Evolutionary conservation across 139 green algal genomes (phyloP).

Genomic region (Closterium sp.): DNA sequence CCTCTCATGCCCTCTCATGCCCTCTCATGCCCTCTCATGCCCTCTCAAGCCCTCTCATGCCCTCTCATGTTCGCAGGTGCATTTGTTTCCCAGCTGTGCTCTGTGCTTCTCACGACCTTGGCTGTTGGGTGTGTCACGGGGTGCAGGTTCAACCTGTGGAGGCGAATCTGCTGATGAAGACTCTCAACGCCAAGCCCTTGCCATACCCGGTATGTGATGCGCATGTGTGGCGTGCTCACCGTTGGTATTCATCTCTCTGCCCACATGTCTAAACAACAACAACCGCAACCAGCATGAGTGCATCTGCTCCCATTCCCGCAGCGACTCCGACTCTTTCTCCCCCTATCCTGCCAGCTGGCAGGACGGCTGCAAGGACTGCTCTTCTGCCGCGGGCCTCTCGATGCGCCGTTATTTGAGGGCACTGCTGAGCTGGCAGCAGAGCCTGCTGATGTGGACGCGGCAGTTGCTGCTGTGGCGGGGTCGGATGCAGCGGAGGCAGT

Average conservation of each 20-base stretch:
- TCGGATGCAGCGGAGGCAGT: constrained; percentile 66
- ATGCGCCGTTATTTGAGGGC: constrained; percentile 56
- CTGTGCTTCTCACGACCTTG: background rate
- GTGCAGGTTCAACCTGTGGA: constrained; percentile 67
- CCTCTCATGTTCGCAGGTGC: too few species aligned
- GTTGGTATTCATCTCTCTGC: background rate
- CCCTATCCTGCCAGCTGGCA: constrained; percentile 51
- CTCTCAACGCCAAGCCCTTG: constrained; percentile 34
- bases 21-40: too few species aligned
- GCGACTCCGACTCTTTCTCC: background rate
- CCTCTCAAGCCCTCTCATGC: too few species aligned
- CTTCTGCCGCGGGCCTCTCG: constrained; percentile 83
- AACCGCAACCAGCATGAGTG: background rate
- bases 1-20: too few species aligned
- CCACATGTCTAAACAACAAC: too few species aligned
- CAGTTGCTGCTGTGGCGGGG: background rate
- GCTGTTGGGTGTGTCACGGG: background rate
- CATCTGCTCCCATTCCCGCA: background rate
- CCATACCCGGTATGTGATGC: constrained; percentile 42
- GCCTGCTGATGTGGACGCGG: constrained; percentile 13
- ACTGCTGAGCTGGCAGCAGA: constrained; percentile 28
- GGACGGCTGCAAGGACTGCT: constrained; percentile 79
- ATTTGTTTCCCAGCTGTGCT: background rate
- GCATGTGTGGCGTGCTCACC: background rate
- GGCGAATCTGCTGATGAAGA: constrained; percentile 69